Evolutionary conservation across 306 rosid genomes (phyloP), one percentile per base, ranked within the genome.

Genomic region (Prunus mira): DNA sequence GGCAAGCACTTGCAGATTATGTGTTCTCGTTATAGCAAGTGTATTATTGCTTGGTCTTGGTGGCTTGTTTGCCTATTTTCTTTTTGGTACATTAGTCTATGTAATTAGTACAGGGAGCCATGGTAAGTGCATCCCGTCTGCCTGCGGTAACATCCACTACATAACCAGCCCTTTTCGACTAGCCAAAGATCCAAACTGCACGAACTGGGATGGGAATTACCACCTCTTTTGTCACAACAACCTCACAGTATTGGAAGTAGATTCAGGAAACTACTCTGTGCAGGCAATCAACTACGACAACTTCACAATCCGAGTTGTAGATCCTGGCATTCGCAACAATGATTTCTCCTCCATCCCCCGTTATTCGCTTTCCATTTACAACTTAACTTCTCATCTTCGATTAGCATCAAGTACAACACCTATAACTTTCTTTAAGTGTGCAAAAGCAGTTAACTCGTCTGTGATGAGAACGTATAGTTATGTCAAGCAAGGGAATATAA

Each of bases 151-250:
- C 12, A 15, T 62, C 30, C 78, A 28, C 3, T 64, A 85, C 56
- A 38, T 85, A 22, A 76, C 66, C 32, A 27, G 3, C 45, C 84
- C 88, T 14, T 85, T 82, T 20, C 45, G 78, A 68, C 72, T 85
- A 0, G 14, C 4, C 4, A 54, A 24, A 0, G 87, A 79, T 8
- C 82, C 82, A 14, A 32, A 4, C 0, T 82, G 86, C 3, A 74
- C 83, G 2, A 2, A 10, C 4, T 0, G 24, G 24, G 0, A 22
- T 22, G 0, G 0, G 0, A 1, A 0, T 0, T 67, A 79, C 51
- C 55, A 13, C 69, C 19, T 13, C 5, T 87, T 0, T 0, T 87
- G 89, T 14, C 71, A 78, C 24, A 45, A 75, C 24, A 72, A 86
- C 63, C 4, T 13, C 3, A 56, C 89, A 0, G 17, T 74, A 20